phyloP scores from a whole-genome alignment of 1,284 basidiomycete genomes.

The Ustilago shanxiensis region DNA sequence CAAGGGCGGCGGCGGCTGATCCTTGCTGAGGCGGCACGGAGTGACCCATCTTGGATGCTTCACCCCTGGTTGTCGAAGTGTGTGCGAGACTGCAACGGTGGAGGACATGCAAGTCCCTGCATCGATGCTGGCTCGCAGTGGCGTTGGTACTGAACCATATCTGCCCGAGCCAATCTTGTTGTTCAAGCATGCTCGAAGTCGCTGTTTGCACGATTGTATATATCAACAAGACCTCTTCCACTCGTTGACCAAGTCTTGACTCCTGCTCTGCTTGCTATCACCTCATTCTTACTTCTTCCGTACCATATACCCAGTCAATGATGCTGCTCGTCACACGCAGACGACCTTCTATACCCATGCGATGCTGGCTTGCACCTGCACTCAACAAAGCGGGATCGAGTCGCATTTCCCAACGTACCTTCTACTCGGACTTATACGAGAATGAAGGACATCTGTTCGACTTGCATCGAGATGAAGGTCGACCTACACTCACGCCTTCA shows the following conservation, averaged over 20 bases:
- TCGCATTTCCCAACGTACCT: conserved; percentile 20
- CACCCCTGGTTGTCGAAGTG: neutral
- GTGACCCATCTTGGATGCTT: neutral
- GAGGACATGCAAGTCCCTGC: neutral
- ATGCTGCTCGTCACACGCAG: conserved; percentile 11
- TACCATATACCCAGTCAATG: neutral
- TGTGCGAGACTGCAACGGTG: neutral
- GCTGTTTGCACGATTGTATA: neutral
- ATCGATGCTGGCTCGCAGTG: no score
- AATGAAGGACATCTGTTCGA: conserved; percentile 47
- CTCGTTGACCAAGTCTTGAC: neutral
- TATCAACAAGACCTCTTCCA: neutral
- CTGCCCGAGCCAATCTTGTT: no score
- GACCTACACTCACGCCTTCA: conserved; percentile 19
- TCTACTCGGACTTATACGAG: conserved; percentile 48
- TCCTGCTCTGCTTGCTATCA: neutral
- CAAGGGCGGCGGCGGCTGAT: conserved; percentile 25
- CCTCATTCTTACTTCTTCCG: neutral
- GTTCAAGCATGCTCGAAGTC: no score
- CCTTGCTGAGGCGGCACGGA: neutral
- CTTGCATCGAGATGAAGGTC: conserved; percentile 25
- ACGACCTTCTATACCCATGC: conserved; percentile 15
- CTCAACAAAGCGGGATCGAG: conserved; percentile 6
- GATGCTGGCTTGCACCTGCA: conserved; percentile 4
- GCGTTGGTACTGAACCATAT: no score